Base-by-base conservation (phyloP, 179 eudicot genomes). In the Amaranthus tricolor region DNA sequence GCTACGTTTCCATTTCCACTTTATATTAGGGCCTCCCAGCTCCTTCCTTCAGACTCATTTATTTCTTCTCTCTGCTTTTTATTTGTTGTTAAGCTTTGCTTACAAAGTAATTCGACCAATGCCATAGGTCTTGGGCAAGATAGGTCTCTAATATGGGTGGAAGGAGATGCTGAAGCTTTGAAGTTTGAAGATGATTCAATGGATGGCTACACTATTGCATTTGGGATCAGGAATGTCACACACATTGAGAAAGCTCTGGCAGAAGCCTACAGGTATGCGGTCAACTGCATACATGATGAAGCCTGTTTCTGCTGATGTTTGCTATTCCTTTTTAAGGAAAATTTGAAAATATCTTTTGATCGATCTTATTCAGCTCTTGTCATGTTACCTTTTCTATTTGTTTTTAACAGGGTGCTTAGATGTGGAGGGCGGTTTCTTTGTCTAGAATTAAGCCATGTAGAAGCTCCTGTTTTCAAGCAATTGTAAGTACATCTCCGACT, bases 141-240 rank as follows among this genome's bases (percentile, higher is more conserved):
- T 45, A 78, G 75, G 64, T 88, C 96, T 54, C 90, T 94, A 59
- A 69, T 88, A 75, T 94, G 98, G 98, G 91, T 94, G 77, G 94
- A 94, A 80, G 98, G 97, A 74, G 93, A 94, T 83, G 98, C 98
- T 48, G 96, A 90, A 86, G 83, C 89, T 47, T 80, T 94, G 75
- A 82, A 74, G 75, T 90, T 94, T 74, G 93, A 88, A 77, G 88
- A 90, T 76, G 66, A 82, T 77, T 89, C 98, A 47, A 88, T 94
- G 97, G 98, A 94, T 74, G 96, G 96, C 70, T 94, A 90, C 76
- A 92, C 98, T 62, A 89, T 94, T 81, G 98, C 97, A 56, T 94
- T 94, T 82, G 98, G 98, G 59, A 92, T 94, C 63, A 86, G 98
- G 81, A 94, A 94, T 69, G 98, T 94, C 55, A 94, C 98, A n/a